Evolutionary conservation across 768 basidiomycete species (phyloP), one percentile per base, ranked within the genome.

Genomic region (Agrocybe pediades): DNA sequence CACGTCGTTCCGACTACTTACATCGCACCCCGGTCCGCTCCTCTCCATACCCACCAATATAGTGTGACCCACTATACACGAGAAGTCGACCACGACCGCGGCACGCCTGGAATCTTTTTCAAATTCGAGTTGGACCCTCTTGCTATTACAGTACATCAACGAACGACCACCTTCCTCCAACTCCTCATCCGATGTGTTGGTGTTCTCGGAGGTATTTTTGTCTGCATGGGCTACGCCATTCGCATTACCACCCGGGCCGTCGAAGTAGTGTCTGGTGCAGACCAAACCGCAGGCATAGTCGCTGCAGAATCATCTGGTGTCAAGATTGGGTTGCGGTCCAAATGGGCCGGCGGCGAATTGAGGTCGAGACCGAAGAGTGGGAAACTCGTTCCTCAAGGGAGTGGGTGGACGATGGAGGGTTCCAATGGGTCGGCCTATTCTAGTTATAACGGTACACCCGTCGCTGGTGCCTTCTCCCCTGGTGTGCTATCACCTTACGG

Each of bases 1-100:
- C 90, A 92, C 55, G 90, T 99, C 64, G 96, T 99, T 9, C 95
- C 96, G 1, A 98, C 96, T 1, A 91, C 90, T 2, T 98, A 98
- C 71, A 81, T 93, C 47, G 85, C 88, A 0, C 85, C 90, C 6
- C 85, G 88, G 25, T 75, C 81, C 11, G 27, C 53, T 0, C 87
- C 89, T 3, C 70, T 93, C 2, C 67, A 80, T 36, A 94, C 92
- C 2, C 81, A 90, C 65, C 92, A 96, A 69, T 98, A 98, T 73
- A 92, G 91, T 42, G 96, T 98, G 5, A 98, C 93, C 0, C 93
- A 97, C 71, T 96, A 98, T 61, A 85, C 82, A 1, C 85, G 91
- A 25, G 78, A 82, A 16, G 74, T 97, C 2, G 74, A 83, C 17
- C 89, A 92, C 65, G 84, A 90, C 58, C 72, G 76, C 15, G 92